A percentile compares a stretch with the other conserved stretches of the same genome.
Evolutionary conservation across 2,329 filamentous ascomycete genomes (phyloP).

Genomic region (Microsporum canis): DNA sequence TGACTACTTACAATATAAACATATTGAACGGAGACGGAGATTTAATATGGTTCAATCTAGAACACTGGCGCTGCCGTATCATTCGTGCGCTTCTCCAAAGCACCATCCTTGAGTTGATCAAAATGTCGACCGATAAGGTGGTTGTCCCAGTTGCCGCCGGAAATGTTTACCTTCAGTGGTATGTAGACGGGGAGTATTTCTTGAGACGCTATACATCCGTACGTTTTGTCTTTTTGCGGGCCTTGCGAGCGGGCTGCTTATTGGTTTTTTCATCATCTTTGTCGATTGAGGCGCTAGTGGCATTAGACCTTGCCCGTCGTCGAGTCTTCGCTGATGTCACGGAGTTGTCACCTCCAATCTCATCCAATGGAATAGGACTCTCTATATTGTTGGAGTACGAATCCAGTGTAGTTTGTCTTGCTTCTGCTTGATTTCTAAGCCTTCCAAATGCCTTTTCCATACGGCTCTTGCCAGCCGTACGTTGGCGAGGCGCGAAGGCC

Average conservation of each 20-base stretch:
- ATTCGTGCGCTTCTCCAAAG: background rate
- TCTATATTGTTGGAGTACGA: background rate
- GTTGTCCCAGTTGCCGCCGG: background rate
- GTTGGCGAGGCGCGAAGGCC: slow-evolving; percentile 60
- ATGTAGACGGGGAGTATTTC: background rate
- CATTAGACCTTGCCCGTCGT: background rate
- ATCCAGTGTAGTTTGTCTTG: slow-evolving; percentile 13
- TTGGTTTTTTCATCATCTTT: background rate
- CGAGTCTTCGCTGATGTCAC: background rate
- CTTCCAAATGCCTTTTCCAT: slow-evolving; percentile 63
- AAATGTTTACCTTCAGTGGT: background rate
- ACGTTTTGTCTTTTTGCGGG: background rate
- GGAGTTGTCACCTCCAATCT: background rate
- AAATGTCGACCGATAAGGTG: background rate
- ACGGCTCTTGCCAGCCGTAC: slow-evolving; percentile 52
- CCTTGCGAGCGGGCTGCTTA: background rate
- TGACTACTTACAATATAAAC: background rate
- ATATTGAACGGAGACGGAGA: background rate
- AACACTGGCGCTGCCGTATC: background rate
- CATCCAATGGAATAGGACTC: background rate
- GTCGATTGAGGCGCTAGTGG: background rate
- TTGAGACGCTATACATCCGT: background rate
- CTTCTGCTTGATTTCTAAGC: slow-evolving; percentile 47
- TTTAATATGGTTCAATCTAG: slow-evolving; percentile 1
- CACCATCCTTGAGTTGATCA: background rate